Conservation (phyloP, 78 protist genomes). For the Dictyostelium brefeldianum region DNA sequence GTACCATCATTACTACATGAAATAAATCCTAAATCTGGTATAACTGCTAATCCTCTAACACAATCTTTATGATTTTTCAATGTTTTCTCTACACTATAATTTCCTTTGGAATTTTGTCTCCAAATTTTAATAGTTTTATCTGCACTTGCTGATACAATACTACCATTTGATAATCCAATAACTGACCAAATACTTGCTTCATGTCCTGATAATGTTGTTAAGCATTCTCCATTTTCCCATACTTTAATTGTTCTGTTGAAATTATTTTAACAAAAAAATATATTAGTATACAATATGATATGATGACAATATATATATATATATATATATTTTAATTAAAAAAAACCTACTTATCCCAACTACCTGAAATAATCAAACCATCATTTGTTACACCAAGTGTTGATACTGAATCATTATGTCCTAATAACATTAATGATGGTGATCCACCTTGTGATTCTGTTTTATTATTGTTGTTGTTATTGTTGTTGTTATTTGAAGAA, state of each 20-base stretch:
- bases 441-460: background rate
- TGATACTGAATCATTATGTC: conserved; percentile 72
- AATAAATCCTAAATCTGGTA: conserved; percentile 82
- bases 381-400: conserved; percentile 51
- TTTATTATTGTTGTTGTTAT: background rate
- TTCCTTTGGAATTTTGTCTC: conserved; percentile 19
- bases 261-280: background rate
- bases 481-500: background rate
- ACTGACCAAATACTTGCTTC: conserved; percentile 89
- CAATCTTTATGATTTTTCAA: conserved; percentile 85
- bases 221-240: conserved; percentile 79
- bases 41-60: conserved; percentile 87
- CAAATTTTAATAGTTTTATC: conserved; percentile 89
- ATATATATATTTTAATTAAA: background rate
- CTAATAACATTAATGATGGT: conserved; percentile 55
- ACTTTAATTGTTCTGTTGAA: conserved; percentile 45
- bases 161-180: conserved; percentile 71
- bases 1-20: conserved; percentile 76
- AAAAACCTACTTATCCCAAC: conserved; percentile 79
- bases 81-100: conserved; percentile 14
- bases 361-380: conserved; percentile 66
- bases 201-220: conserved; percentile 80
- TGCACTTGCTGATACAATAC: conserved; percentile 82
- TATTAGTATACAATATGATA: background rate
- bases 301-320: background rate